Conservation (phyloP, 495 filamentous ascomycete species). For the Glutinoglossum americanum region DNA sequence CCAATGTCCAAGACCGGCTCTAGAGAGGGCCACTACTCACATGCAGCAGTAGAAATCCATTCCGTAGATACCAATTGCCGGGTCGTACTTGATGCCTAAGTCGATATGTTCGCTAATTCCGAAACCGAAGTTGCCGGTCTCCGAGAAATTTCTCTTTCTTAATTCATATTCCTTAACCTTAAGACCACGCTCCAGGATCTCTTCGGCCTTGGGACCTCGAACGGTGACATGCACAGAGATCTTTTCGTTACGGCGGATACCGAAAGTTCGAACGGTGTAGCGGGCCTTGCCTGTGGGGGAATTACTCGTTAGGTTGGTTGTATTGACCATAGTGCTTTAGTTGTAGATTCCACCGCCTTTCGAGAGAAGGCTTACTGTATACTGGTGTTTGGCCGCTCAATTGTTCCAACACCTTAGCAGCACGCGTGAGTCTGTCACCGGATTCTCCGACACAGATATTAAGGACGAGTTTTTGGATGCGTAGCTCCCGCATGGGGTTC, state of each 20-base stretch:
- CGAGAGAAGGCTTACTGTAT: conserved; percentile 49
- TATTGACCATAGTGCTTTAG: neutral
- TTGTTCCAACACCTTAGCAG: conserved; percentile 99
- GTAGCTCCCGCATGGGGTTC: conserved; percentile 98
- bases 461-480: conserved; percentile 99
- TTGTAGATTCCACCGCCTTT: neutral
- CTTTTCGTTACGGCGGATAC: conserved; percentile 99
- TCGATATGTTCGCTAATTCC: conserved; percentile 99
- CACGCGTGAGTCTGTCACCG: conserved; percentile 99
- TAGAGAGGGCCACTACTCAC: conserved; percentile 24
- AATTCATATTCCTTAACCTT: conserved; percentile 99
- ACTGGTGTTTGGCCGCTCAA: conserved; percentile 98
- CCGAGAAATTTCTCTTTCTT: conserved; percentile 95
- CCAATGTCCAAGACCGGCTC: neutral
- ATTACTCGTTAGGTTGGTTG: neutral
- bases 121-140: conserved; percentile 99
- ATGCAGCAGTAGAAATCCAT: conserved; percentile 99
- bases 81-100: conserved; percentile 99
- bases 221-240: conserved; percentile 99
- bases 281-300: conserved; percentile 69
- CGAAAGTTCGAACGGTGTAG: conserved; percentile 99
- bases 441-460: conserved; percentile 99
- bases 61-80: conserved; percentile 97
- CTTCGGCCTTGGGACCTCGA: conserved; percentile 98
- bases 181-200: conserved; percentile 98